Evolutionary conservation across 2,329 filamentous ascomycete genomes (phyloP), one percentile per base, ranked within the genome.

Genomic region (Penicillium sp.): DNA sequence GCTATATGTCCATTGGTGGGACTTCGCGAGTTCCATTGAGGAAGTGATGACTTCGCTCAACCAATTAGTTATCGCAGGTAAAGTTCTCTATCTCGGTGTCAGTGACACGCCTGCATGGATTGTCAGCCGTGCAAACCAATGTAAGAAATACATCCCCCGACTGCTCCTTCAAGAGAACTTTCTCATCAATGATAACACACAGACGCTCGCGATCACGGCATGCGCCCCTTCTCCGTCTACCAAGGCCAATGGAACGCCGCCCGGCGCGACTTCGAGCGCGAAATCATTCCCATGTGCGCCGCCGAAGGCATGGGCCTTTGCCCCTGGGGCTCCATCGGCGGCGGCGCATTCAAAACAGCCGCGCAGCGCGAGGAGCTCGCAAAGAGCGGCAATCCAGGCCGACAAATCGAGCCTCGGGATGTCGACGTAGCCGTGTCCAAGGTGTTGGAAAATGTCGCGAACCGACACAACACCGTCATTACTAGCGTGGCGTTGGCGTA

Each of bases 81-180:
- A 90, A 67, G 87, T 91, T 0, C 77, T 88, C 16, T 90, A 90
- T 65, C 79, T 91, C 0, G 89, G 89, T 2, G 81, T 90, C 73
- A 87, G 83, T 45, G 88, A 91, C 67, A 87, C 86, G 0, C 89
- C 89, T 0, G 89, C 89, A 8, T 91, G 88, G 88, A 75, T 89
- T 19, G 87, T 89, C 11, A 83, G 81, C 69, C 87, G 87, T 70
- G 85, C 85, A 16, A 89, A 89, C 57, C 83, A 87, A 71, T 89
- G 72, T 72, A 70, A 62, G 76, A 53, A 10, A n/a, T 19, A 6
- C 8, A 14, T n/a, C 19, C n/a, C 19, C 25, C 22, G 3, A 16
- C 14, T 11, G 0, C 40, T 11, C 8, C 8, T 14, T 3, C 14
- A n/a, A 6, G 33, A 11, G n/a, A 49, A 45, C 16, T 11, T 33